Conservation (phyloP, 2,329 filamentous ascomycete species). For the Penicillium sp. region DNA sequence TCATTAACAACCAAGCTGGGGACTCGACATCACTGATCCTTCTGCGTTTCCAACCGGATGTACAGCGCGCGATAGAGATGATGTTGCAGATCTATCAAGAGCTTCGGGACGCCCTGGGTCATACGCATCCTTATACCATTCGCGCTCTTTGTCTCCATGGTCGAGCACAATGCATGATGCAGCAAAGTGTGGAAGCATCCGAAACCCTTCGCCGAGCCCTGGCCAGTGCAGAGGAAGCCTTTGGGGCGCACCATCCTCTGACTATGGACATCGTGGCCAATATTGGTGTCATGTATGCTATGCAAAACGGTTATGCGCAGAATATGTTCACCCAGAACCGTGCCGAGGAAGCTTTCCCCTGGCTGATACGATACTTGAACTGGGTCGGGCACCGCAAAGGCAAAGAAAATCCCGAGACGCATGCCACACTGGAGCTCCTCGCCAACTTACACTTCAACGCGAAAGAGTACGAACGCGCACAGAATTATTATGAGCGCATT, state of each 20-base stretch:
- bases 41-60: slow-evolving; percentile 13
- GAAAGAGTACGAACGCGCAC: slow-evolving; percentile 25
- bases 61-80: slow-evolving; percentile 19
- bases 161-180: slow-evolving; percentile 18
- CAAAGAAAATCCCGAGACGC: slow-evolving; percentile 22
- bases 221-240: slow-evolving; percentile 26
- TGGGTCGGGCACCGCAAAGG: slow-evolving; percentile 28
- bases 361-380: slow-evolving; percentile 28
- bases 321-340: slow-evolving; percentile 3
- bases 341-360: slow-evolving; percentile 24
- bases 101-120: slow-evolving; percentile 20
- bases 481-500: slow-evolving; percentile 28
- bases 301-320: slow-evolving; percentile 12
- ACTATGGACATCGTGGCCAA: slow-evolving; percentile 28
- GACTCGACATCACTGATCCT: slow-evolving; percentile 5
- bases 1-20: slow-evolving; percentile 21
- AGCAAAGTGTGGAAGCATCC: slow-evolving; percentile 22
- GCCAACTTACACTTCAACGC: slow-evolving; percentile 24
- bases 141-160: slow-evolving; percentile 26
- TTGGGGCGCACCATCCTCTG: slow-evolving; percentile 27
- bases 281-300: slow-evolving; percentile 30
- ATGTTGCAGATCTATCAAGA: slow-evolving; percentile 21
- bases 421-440: slow-evolving; percentile 22
- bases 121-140: slow-evolving; percentile 24
- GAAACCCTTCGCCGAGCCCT: slow-evolving; percentile 32